Evolutionary conservation across 202 grass and related monocot species (phyloP), one percentile per base, ranked within the genome.

Genomic region (Thinopyrum obtusiflorum): DNA sequence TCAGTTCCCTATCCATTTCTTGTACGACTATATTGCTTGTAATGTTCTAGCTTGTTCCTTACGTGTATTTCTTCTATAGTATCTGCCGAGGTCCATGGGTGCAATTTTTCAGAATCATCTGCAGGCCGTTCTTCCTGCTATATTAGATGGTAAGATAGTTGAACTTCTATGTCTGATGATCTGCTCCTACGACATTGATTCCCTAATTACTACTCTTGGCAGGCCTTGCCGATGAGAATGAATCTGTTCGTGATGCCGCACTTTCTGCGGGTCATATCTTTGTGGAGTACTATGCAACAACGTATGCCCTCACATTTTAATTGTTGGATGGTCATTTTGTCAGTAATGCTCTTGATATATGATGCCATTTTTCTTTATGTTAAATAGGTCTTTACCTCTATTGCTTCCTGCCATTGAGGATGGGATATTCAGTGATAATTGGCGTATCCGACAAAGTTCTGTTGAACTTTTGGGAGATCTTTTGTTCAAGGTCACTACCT

Each of bases 181-280:
- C 68, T 83, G 29, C 51, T 87, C 61, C 76, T 73, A 11, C 79
- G 60, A 83, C 72, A 61, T 86, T 82, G 39, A 75, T 72, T 76
- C 78, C 82, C 46, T 86, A 88, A 92, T 86, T 40, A 76, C 69
- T 83, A 78, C 79, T 87, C 61, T 83, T 88, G 42, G 73, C 66
- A 98, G 96, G 96, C 27, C 96, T 98, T 95, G 93, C 93, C 80
- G 96, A 98, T 83, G 96, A 98, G 83, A 94, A 98, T 75, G 96
- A 98, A 86, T 95, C 91, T 94, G 96, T 98, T 68, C 93, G 93
- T 66, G 93, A 98, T 86, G 91, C 96, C 40, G 96, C 96, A 53
- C 93, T 98, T 76, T 91, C 91, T 89, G 96, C 96, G 70, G 93
- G 93, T 73, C 96, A 95, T 88, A 90, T 98, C 47, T 94, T 98